These are phyloP conservation scores for Phanerodontia chrysosporium DNA, from an alignment of 768 basidiomycete species.

Conservation along the genomic window DNA sequence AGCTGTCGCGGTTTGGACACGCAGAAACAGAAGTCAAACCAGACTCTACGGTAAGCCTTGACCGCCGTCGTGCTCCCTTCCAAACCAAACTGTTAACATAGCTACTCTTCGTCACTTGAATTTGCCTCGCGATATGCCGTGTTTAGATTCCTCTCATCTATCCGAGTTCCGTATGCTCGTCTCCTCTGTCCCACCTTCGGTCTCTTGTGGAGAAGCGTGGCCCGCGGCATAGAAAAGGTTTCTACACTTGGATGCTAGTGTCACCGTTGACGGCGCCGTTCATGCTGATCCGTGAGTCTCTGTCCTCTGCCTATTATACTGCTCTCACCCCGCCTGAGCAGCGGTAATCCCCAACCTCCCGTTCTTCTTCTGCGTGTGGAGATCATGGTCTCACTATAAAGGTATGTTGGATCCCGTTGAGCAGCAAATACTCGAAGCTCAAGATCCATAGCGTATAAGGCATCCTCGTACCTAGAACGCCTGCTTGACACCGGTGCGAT, in stretches of 20 bases:
- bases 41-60: constrained; percentile 17
- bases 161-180: constrained; percentile 35
- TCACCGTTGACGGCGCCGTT: constrained; percentile 76
- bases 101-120: background rate
- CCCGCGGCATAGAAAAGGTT: constrained; percentile 63
- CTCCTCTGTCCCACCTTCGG: constrained; percentile 42
- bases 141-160: constrained; percentile 57
- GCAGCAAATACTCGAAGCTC: background rate
- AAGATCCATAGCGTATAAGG: constrained; percentile 51
- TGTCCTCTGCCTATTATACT: too few relatives aligned
- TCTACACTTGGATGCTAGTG: constrained; percentile 60
- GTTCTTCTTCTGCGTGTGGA: constrained; percentile 82
- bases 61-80: background rate
- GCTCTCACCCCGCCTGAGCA: too few relatives aligned
- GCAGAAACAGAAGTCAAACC: constrained; percentile 10
- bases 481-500: constrained; percentile 56
- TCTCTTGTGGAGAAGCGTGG: constrained; percentile 49
- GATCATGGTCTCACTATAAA: constrained; percentile 81
- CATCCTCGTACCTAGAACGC: constrained; percentile 61
- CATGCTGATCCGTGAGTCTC: constrained; percentile 65
- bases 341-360: constrained; percentile 81
- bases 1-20: constrained; percentile 16
- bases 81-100: constrained; percentile 21
- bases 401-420: constrained; percentile 34
- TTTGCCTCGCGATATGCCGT: background rate